Evolutionary conservation across 139 green algal genomes (phyloP).

Genomic region (Astrephomene gubernaculifera): DNA sequence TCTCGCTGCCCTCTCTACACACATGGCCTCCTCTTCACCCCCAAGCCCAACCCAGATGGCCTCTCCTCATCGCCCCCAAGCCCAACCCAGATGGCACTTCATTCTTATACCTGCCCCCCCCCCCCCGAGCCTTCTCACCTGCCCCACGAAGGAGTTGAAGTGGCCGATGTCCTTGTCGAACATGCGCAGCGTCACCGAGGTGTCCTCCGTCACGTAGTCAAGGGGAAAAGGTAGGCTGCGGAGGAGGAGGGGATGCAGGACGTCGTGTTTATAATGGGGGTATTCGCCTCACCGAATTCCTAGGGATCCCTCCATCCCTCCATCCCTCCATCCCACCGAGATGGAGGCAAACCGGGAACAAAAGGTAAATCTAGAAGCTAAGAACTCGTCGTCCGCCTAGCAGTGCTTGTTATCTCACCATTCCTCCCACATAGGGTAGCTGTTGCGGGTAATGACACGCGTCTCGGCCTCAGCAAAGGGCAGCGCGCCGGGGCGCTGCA

Average conservation of each 20-base stretch:
- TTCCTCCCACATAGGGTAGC: conserved; percentile 21
- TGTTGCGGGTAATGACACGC: conserved; percentile 17
- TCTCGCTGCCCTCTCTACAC: neutral
- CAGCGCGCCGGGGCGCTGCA: neutral
- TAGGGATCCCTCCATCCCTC: no score
- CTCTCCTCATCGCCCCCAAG: neutral
- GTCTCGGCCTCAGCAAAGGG: conserved; percentile 29
- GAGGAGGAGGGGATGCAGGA: neutral
- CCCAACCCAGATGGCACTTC: neutral
- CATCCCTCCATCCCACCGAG: no score
- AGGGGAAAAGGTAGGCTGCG: conserved; percentile 34
- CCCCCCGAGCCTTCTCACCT: neutral
- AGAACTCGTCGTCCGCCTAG: no score
- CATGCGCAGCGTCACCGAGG: neutral
- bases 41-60: neutral
- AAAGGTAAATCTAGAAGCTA: no score
- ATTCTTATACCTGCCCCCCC: no score
- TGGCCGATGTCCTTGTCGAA: conserved; percentile 35
- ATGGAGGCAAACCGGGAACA: no score
- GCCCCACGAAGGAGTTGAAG: conserved; percentile 18
- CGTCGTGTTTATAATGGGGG: no score
- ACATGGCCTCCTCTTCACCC: neutral
- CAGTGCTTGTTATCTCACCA: no score
- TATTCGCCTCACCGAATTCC: no score
- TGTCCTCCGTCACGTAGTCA: conserved; percentile 33